Evolutionary conservation across 257 asterid genomes (phyloP).

Genomic region (Anisodus tanguticus): DNA sequence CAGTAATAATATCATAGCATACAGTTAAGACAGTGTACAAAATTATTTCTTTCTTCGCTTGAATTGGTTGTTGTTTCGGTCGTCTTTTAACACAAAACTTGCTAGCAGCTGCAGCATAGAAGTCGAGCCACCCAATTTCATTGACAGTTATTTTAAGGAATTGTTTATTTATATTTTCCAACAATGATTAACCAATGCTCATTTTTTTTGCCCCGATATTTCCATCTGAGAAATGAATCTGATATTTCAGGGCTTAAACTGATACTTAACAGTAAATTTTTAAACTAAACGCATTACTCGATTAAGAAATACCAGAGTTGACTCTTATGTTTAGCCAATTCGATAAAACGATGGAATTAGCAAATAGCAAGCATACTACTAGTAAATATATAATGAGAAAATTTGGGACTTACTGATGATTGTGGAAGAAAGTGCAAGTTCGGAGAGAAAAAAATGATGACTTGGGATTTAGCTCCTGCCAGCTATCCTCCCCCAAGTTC

Average conservation of each 20-base stretch:
- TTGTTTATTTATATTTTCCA: neutral
- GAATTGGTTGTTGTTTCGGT: conserved; percentile 57
- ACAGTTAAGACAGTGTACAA: conserved; percentile 61
- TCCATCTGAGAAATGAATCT: neutral
- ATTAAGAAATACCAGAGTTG: neutral
- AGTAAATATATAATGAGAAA: neutral
- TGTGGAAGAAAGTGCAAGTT: conserved; percentile 40
- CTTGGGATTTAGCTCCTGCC: conserved; percentile 58
- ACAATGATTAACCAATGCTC: neutral
- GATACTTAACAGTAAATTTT: neutral
- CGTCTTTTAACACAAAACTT: conserved; percentile 52
- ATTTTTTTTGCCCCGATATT: neutral
- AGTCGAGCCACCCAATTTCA: conserved; percentile 85
- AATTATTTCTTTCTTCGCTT: conserved; percentile 74
- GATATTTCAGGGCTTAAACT: neutral
- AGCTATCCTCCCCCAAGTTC: neutral
- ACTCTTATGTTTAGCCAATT: neutral
- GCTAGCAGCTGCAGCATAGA: conserved; percentile 56
- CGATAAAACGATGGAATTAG: neutral
- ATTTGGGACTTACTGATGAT: conserved; percentile 44
- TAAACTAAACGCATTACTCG: neutral
- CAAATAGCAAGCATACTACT: neutral
- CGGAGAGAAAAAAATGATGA: conserved; percentile 39
- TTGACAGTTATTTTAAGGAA: conserved; percentile 42
- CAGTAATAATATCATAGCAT: conserved; percentile 77